phyloP scores from a whole-genome alignment of 75 land plant genomes.

The Sequoiadendron giganteum region DNA sequence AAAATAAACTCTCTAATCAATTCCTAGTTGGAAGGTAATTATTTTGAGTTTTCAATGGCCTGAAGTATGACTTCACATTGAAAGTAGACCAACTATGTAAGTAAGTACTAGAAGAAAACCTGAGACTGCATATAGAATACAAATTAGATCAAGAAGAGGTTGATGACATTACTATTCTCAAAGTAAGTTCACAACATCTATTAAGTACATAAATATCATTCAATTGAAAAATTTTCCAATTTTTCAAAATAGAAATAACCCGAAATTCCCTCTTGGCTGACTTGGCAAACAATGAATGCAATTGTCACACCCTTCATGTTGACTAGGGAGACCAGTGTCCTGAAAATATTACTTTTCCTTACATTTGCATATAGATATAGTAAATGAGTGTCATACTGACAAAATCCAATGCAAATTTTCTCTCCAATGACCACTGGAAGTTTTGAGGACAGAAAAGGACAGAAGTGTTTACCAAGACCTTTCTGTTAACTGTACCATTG shows the following conservation, averaged over 20 bases:
- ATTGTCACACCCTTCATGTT: neutral
- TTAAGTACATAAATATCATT: neutral
- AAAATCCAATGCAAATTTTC: too few relatives aligned
- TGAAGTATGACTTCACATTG: neutral
- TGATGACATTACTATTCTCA: neutral
- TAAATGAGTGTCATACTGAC: neutral
- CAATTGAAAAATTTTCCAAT: too few relatives aligned
- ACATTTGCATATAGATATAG: neutral
- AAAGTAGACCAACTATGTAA: neutral
- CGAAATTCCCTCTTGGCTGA: neutral
- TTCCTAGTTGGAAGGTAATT: neutral
- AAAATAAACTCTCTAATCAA: neutral
- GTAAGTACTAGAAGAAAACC: neutral
- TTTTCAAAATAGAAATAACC: neutral
- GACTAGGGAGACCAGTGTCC: neutral
- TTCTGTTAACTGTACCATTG: neutral
- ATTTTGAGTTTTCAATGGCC: neutral
- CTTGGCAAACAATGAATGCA: neutral
- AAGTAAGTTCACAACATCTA: neutral
- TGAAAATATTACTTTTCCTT: neutral
- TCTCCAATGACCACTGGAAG: neutral
- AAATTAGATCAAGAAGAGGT: neutral
- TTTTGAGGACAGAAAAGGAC: neutral
- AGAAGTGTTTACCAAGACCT: neutral
- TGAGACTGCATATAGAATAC: neutral